These are phyloP conservation scores for Lachnellula arida DNA, from an alignment of 2,329 filamentous ascomycete genomes.

Conservation along the genomic window DNA sequence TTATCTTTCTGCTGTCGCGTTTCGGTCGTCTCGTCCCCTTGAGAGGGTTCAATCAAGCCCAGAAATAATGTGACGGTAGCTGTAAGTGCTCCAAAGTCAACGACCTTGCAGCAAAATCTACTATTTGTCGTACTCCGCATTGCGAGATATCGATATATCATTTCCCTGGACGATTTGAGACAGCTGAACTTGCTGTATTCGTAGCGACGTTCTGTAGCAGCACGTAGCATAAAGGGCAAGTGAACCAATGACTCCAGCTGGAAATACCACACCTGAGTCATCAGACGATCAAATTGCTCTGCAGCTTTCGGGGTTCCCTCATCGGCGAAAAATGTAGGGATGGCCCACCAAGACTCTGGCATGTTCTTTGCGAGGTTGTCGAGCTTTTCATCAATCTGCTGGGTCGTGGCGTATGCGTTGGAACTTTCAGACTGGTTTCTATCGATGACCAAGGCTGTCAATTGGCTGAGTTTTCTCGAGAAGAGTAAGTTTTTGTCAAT, in stretches of 20 bases:
- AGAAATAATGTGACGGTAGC: constrained; percentile 28
- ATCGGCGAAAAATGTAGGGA: constrained; percentile 17
- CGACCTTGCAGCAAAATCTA: constrained; percentile 27
- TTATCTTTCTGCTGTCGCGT: constrained; percentile 14
- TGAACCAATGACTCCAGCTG: constrained; percentile 28
- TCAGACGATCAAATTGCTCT: constrained; percentile 20
- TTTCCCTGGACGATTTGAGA: constrained; percentile 26
- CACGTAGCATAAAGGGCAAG: constrained; percentile 31
- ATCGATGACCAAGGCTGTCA: constrained; percentile 26
- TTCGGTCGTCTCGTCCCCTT: constrained; percentile 10
- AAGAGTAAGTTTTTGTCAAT: constrained; percentile 22
- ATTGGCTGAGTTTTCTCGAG: constrained; percentile 17
- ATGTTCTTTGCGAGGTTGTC: constrained; percentile 25
- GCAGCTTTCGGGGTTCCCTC: constrained; percentile 9
- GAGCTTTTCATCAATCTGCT: constrained; percentile 30
- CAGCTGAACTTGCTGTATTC: constrained; percentile 32
- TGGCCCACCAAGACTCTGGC: constrained; percentile 27
- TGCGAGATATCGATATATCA: constrained; percentile 25
- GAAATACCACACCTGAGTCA: constrained; percentile 29
- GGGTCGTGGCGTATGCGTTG: constrained; percentile 26
- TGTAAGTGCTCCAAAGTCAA: constrained; percentile 30
- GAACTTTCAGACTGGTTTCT: constrained; percentile 24
- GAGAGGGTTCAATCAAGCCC: constrained; percentile 19
- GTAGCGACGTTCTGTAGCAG: constrained; percentile 28
- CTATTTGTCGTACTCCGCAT: constrained; percentile 15